phyloP scores from a whole-genome alignment of 2,329 filamentous ascomycete genomes.

The Rhinocladiella mackenziei region DNA sequence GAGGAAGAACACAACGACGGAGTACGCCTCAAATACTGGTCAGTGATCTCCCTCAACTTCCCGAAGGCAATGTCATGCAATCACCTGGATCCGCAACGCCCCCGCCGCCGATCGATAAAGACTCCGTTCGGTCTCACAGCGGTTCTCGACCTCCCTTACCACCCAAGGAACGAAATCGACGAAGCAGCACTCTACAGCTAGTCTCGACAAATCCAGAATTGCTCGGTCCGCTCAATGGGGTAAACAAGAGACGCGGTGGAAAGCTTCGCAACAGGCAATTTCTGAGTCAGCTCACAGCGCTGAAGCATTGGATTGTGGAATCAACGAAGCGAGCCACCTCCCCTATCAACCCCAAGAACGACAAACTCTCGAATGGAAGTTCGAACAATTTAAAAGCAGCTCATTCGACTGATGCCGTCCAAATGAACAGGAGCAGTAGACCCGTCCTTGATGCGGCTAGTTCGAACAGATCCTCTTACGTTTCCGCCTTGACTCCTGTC shows the following conservation, averaged over 20 bases:
- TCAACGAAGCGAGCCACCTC: conserved; percentile 61
- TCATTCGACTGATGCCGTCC: background rate
- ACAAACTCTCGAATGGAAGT: conserved; percentile 17
- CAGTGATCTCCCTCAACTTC: conserved; percentile 72
- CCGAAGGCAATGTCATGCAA: conserved; percentile 54
- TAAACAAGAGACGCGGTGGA: conserved; percentile 41
- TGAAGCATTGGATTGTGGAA: conserved; percentile 71
- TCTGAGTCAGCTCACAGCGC: conserved; percentile 61
- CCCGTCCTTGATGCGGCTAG: background rate
- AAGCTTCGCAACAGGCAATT: conserved; percentile 26
- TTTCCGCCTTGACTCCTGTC: conserved; percentile 23
- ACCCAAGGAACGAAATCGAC: conserved; percentile 78
- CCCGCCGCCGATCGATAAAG: conserved; percentile 73
- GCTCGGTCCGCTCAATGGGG: conserved; percentile 51
- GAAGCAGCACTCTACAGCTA: conserved; percentile 81
- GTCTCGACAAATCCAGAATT: conserved; percentile 67
- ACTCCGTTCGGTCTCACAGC: conserved; percentile 69
- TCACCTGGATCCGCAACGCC: conserved; percentile 43
- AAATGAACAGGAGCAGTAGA: conserved; percentile 7
- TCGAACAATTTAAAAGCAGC: conserved; percentile 9
- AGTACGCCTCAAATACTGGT: conserved; percentile 61
- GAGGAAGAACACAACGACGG: conserved; percentile 73
- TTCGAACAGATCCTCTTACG: conserved; percentile 21
- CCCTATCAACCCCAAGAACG: conserved; percentile 37
- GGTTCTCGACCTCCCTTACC: conserved; percentile 77